Conservation (phyloP, 331 rosid species). For the Pyracantha coccinea region DNA sequence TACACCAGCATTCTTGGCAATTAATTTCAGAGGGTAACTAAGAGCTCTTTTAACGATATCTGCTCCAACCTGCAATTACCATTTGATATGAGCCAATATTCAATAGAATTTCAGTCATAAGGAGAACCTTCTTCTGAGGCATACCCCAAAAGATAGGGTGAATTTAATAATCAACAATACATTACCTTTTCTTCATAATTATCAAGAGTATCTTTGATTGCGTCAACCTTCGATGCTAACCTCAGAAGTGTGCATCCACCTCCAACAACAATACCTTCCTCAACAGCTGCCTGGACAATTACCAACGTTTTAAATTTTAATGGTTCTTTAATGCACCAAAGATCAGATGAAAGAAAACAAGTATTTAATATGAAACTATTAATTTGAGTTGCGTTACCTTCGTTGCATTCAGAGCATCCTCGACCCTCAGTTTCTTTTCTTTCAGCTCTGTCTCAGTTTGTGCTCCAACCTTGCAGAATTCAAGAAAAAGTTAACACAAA, state of each 20-base stretch:
- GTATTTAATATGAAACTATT: neutral
- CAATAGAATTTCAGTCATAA: neutral
- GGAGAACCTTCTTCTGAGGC: neutral
- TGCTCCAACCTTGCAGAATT: constrained; percentile 73
- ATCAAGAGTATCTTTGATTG: constrained; percentile 65
- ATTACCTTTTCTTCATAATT: constrained; percentile 91
- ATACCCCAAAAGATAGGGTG: neutral
- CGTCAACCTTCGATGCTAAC: constrained; percentile 90
- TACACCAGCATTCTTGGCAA: constrained; percentile 98
- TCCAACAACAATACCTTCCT: constrained; percentile 98
- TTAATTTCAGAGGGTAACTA: constrained; percentile 83
- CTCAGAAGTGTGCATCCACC: constrained; percentile 96
- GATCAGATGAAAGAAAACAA: neutral
- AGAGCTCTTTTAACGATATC: constrained; percentile 94
- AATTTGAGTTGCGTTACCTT: constrained; percentile 40
- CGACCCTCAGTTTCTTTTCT: constrained; percentile 94
- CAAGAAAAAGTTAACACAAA: neutral
- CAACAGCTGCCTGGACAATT: constrained; percentile 82
- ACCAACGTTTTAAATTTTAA: neutral
- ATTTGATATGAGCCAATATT: neutral
- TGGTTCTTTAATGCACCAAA: neutral
- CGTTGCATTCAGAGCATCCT: constrained; percentile 97
- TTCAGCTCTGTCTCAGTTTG: constrained; percentile 99
- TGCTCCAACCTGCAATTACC: constrained; percentile 73
- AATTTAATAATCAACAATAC: neutral